Evolutionary conservation across 2,329 filamentous ascomycete genomes (phyloP).

Genomic region (Coniochaeta hoffmannii): DNA sequence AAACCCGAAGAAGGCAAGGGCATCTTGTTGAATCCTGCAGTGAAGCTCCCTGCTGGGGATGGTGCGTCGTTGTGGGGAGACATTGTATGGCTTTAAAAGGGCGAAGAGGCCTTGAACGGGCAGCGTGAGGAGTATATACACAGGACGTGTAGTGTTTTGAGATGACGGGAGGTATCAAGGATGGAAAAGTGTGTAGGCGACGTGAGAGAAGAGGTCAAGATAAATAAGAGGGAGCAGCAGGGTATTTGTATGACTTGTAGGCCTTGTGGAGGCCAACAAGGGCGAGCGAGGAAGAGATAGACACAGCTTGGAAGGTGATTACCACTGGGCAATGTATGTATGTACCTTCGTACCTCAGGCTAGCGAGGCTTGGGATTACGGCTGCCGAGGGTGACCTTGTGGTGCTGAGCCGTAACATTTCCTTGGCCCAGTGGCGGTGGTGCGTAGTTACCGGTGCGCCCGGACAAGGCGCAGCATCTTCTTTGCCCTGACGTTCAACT

Average conservation of each 20-base stretch:
- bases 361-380: background rate
- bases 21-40: slow-evolving; percentile 30
- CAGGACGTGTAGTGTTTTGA: background rate
- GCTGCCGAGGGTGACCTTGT: background rate
- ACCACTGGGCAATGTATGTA: background rate
- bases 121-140: background rate
- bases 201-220: background rate
- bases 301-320: background rate
- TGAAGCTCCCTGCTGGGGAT: slow-evolving; percentile 37
- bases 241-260: background rate
- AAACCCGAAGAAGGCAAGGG: slow-evolving; percentile 24
- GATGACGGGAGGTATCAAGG: background rate
- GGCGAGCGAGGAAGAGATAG: background rate
- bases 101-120: background rate
- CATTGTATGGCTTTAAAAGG: slow-evolving; percentile 21
- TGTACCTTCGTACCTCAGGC: too few relatives aligned
- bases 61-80: slow-evolving; percentile 39
- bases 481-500: background rate
- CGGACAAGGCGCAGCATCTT: background rate
- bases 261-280: background rate
- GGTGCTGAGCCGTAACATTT: background rate
- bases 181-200: background rate
- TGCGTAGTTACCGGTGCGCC: background rate
- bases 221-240: background rate
- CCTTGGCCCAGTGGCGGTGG: background rate